These are phyloP conservation scores for Salvia splendens DNA, from an alignment of 257 asterid genomes.

Conservation along the genomic window DNA sequence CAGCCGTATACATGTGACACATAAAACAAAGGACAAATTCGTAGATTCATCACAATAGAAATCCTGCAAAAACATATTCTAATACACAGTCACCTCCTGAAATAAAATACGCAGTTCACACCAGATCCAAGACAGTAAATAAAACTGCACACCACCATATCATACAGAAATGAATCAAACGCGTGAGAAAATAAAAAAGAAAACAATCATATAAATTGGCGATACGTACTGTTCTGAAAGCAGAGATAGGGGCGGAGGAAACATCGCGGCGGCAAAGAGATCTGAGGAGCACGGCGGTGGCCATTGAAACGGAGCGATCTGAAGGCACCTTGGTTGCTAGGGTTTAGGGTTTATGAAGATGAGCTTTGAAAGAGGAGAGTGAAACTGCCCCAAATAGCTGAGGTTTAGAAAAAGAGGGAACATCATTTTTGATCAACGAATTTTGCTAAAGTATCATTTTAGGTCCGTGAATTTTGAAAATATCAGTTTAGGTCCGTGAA, in stretches of 20 bases:
- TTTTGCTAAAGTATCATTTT: too few relatives aligned
- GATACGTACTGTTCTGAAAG: constrained; percentile 48
- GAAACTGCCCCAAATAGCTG: constrained; percentile 16
- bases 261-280: constrained; percentile 64
- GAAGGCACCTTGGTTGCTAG: constrained; percentile 23
- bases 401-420: background rate
- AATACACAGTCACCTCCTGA: background rate
- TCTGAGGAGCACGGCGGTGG: constrained; percentile 59
- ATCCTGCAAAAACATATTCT: background rate
- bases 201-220: background rate
- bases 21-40: background rate
- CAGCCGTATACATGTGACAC: background rate
- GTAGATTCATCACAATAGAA: background rate
- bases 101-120: background rate
- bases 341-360: constrained; percentile 56
- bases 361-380: constrained; percentile 7
- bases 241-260: constrained; percentile 46
- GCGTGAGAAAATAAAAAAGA: background rate
- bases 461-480: too few relatives aligned
- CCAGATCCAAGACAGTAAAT: background rate
- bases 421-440: too few relatives aligned
- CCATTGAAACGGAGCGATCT: constrained; percentile 40
- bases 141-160: constrained; percentile 3
- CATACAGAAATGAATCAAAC: background rate
- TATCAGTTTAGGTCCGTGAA: too few relatives aligned